Evolutionary conservation across 2,329 filamentous ascomycete species (phyloP), one percentile per base, ranked within the genome.

Genomic region (Exophiala phaeomuriformis): DNA sequence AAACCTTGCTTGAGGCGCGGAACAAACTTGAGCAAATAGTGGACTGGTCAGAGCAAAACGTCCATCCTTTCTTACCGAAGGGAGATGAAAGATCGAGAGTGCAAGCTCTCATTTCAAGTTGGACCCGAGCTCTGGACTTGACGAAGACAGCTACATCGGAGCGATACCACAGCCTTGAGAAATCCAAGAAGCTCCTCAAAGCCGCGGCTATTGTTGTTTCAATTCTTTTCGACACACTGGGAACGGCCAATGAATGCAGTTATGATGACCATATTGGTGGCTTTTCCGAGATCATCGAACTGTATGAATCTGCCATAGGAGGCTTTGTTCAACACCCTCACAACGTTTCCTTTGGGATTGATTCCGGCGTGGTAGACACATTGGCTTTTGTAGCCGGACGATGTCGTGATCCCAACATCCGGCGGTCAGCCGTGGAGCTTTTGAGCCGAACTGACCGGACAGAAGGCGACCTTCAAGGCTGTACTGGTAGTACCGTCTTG

Each of bases 341-440:
- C 30, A 61, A 52, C 30, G 52, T 60, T 29, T 62, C 58, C 7
- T 67, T 67, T 47, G 63, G 64, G 5, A 65, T 67, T 27, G 65
- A 67, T 49, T 59, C 63, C n/a, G 64, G 65, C 5, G 61, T 66
- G 10, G 61, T 66, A 8, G 57, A 58, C 27, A 57, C 62, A 2
- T 51, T 66, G 9, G 64, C 62, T 10, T 61, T 64, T 27, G 59
- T 64, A 10, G 64, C 64, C 42, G 60, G 63, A n/a, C 58, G 63
- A 42, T 67, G 65, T 49, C 62, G 65, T 5, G 65, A 67, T 45
- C 65, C 65, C 3, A 37, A 54, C 9, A 64, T 65, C 47, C 63
- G 65, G 40, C 60, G 65, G 5, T 56, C 55, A 36, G 65, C 65
- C 6, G 52, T 67, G n/a, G 30, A 51, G 9, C 43, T 66, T n/a